These are phyloP conservation scores for Prunus mume DNA, from an alignment of 306 rosid species.

Conservation along the genomic window DNA sequence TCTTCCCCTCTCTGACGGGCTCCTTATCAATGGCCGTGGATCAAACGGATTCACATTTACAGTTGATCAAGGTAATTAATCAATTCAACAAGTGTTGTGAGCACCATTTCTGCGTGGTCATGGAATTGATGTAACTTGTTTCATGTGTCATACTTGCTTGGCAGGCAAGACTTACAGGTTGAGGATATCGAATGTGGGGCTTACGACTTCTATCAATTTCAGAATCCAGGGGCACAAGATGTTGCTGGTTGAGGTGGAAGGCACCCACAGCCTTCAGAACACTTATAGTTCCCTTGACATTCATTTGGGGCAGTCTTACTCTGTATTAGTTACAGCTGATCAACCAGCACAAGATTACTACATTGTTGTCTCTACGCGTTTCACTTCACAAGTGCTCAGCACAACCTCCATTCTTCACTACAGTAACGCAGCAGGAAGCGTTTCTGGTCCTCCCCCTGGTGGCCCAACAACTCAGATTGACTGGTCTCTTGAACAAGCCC, in stretches of 20 bases:
- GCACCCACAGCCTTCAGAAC: slow-evolving; percentile 77
- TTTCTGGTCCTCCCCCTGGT: slow-evolving; percentile 60
- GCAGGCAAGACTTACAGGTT: slow-evolving; percentile 82
- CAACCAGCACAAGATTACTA: slow-evolving; percentile 68
- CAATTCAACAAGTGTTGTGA: background rate
- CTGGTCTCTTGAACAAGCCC: slow-evolving; percentile 83
- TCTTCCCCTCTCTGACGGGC: slow-evolving; percentile 87
- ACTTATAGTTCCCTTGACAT: slow-evolving; percentile 73
- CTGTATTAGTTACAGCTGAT: slow-evolving; percentile 79
- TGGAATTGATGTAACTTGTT: background rate
- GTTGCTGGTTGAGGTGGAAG: slow-evolving; percentile 84
- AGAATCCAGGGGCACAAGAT: slow-evolving; percentile 87
- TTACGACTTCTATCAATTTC: slow-evolving; percentile 67
- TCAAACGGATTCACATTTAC: slow-evolving; percentile 50
- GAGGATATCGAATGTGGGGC: slow-evolving; percentile 80
- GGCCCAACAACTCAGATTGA: slow-evolving; percentile 69
- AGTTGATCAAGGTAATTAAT: slow-evolving; percentile 67
- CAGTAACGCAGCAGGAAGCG: slow-evolving; percentile 55
- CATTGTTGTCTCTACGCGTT: slow-evolving; percentile 68
- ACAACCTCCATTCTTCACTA: slow-evolving; percentile 66
- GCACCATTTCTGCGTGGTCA: slow-evolving; percentile 4
- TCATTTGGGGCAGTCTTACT: slow-evolving; percentile 77
- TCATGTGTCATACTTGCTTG: slow-evolving; percentile 20
- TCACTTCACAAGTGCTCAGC: slow-evolving; percentile 56
- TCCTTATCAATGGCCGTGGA: slow-evolving; percentile 76